Base-by-base conservation (phyloP, 1,284 basidiomycete genomes). In the Prillingera fragicola region DNA sequence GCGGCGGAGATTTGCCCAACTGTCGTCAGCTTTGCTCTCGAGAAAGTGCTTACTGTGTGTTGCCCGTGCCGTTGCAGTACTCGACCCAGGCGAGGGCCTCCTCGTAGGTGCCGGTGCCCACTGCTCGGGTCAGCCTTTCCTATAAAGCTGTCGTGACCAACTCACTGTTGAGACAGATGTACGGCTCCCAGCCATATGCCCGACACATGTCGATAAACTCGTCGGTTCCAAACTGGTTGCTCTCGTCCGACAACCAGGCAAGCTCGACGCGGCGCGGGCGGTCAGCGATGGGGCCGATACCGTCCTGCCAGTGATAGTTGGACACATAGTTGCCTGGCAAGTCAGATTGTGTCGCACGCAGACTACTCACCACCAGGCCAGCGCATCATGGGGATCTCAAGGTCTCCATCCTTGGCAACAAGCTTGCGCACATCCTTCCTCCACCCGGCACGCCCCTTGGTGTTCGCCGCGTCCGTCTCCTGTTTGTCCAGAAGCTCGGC, bases 281-380 rank as follows among this genome's bases (percentile, higher is more conserved):
- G 12, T 70, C 47, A 29, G 75, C 70, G 39, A 70, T 72, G 9
- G 80, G 78, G 1, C 80, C 79, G 27, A 81, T 72, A 2, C 78
- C 80, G 63, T 81, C 79, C 65, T 80, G 76, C 80, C 80, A 82
- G 34, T 78, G 75, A 62, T 81, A 82, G 50, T 78, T 78, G 54
- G 76, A 78, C 18, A 64, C 68, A 52, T 61, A 70, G 59, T 70
- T 70, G 35, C 67, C n/a, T n/a, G n/a, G n/a, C n/a, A n/a, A n/a
- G n/a, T n/a, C n/a, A n/a, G n/a, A n/a, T n/a, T n/a, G n/a, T n/a
- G n/a, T n/a, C n/a, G n/a, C n/a, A n/a, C n/a, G n/a, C n/a, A n/a
- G n/a, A n/a, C n/a, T n/a, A n/a, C n/a, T n/a, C n/a, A n/a, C n/a
- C 65, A 18, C 79, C 80, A 1, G 80, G 80, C 72, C 79, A 81